phyloP scores from a whole-genome alignment of 2,329 filamentous ascomycete species.

The Sporothrix brasiliensis region DNA sequence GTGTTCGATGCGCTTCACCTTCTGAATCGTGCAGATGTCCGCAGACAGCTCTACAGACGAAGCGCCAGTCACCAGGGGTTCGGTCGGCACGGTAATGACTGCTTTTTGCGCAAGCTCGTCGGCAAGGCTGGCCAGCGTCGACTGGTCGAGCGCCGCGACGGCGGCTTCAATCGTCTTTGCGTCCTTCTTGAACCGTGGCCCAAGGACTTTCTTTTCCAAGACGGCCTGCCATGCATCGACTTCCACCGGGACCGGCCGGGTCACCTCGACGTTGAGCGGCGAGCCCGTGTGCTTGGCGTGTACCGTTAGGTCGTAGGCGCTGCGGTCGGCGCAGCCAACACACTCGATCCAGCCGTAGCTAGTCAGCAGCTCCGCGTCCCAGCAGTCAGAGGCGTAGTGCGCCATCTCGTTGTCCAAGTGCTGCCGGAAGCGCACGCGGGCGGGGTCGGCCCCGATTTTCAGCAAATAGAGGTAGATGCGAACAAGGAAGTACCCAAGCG shows the following conservation, averaged over 20 bases:
- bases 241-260: conserved; percentile 72
- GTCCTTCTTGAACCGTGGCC: conserved; percentile 93
- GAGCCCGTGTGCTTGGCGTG: conserved; percentile 92
- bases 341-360: conserved; percentile 98
- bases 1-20: conserved; percentile 72
- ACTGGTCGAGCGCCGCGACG: conserved; percentile 41
- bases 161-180: conserved; percentile 76
- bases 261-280: conserved; percentile 81
- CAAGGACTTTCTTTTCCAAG: conserved; percentile 93
- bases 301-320: conserved; percentile 89
- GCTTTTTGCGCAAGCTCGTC: conserved; percentile 78
- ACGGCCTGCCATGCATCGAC: conserved; percentile 88
- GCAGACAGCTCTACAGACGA: conserved; percentile 76
- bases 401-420: conserved; percentile 82
- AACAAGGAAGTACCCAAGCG: conserved; percentile 93
- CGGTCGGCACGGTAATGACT: conserved; percentile 74
- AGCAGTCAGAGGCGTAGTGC: conserved; percentile 95
- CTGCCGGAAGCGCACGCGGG: conserved; percentile 92
- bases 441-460: conserved; percentile 82
- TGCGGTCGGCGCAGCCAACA: conserved; percentile 86
- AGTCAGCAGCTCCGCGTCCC: conserved; percentile 92
- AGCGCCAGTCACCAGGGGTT: conserved; percentile 79
- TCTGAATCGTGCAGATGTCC: neutral
- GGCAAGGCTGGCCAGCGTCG: conserved; percentile 66
- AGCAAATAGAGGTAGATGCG: conserved; percentile 89